Evolutionary conservation across 2,329 filamentous ascomycete species (phyloP), one percentile per base, ranked within the genome.

Genomic region (Fusarium sp.): DNA sequence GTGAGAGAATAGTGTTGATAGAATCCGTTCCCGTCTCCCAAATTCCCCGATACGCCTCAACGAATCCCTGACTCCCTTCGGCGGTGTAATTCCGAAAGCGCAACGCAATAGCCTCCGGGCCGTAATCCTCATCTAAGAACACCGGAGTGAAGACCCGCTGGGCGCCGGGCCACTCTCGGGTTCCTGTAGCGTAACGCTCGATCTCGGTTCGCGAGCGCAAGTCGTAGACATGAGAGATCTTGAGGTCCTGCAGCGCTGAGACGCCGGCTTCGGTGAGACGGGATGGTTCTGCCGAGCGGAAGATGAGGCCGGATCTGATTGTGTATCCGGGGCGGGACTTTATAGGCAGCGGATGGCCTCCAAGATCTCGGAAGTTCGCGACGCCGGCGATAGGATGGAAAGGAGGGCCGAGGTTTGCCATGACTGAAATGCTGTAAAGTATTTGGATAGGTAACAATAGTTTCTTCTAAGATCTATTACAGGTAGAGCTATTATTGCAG

Each of bases 221-320:
- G 82, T 95, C 93, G 79, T 91, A 95, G 58, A 93, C 87, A 71
- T 87, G 85, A 30, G 84, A 86, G 73, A 96, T 88, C n/a, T 88
- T 87, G 60, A 94, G 83, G 9, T 80, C 74, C 35, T 84, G 84
- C 66, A 93, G 84, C 47, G 83, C 85, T 12, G 81, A 77, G 11
- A 89, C 81, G 21, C 91, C 91, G 30, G 85, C 82, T 32, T 85
- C 79, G 2, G 88, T 89, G 43, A 92, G 83, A 64, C 83, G 83
- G 23, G 88, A 88, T 21, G 92, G 89, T 73, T 94, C 92, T 5
- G 91, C 93, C 54, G 90, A 90, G 64, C 94, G 91, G 82, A 89
- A 95, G 69, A 94, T 82, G 37, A 92, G 77, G 47, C 86, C 85
- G 25, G 83, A 83, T 33, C 87, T 87, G 68, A 93, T 80, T 64